Conservation (phyloP, 2,329 filamentous ascomycete genomes). For the Drechslerella dactyloides region DNA sequence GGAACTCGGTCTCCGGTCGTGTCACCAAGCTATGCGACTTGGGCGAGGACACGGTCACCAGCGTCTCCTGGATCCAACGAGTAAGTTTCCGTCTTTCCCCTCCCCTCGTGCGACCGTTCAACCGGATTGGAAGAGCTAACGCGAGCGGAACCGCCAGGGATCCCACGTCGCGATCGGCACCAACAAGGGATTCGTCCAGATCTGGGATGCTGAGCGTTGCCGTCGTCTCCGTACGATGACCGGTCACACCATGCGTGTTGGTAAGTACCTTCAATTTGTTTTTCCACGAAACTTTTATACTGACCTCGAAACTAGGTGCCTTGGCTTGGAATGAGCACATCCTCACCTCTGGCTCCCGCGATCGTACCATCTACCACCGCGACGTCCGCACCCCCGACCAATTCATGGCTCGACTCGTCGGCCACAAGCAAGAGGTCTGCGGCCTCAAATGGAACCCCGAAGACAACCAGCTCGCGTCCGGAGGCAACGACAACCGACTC, state of each 20-base stretch:
- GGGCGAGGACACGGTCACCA: slow-evolving; percentile 91
- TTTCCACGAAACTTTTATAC: slow-evolving; percentile 8
- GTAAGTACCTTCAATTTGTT: slow-evolving; percentile 57
- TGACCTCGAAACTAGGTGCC: slow-evolving; percentile 60
- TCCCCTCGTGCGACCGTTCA: slow-evolving; percentile 12
- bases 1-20: slow-evolving; percentile 88
- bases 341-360: slow-evolving; percentile 89
- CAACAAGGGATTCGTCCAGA: slow-evolving; percentile 90
- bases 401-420: slow-evolving; percentile 82
- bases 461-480: slow-evolving; percentile 90
- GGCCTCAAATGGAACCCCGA: slow-evolving; percentile 97
- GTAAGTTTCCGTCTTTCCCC: slow-evolving; percentile 57
- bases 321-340: slow-evolving; percentile 99
- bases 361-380: slow-evolving; percentile 91
- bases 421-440: slow-evolving; percentile 98
- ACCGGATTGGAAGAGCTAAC: slow-evolving; percentile 42
- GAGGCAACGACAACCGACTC: slow-evolving; percentile 97
- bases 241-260: slow-evolving; percentile 89
- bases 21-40: slow-evolving; percentile 94
- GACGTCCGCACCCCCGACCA: slow-evolving; percentile 93
- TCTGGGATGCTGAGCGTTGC: slow-evolving; percentile 91
- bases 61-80: slow-evolving; percentile 97
- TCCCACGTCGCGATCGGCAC: slow-evolving; percentile 96
- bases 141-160: slow-evolving; percentile 62
- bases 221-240: slow-evolving; percentile 93